Evolutionary conservation across 2,329 filamentous ascomycete genomes (phyloP), one percentile per base, ranked within the genome.

Genomic region (Curvularia lunata): DNA sequence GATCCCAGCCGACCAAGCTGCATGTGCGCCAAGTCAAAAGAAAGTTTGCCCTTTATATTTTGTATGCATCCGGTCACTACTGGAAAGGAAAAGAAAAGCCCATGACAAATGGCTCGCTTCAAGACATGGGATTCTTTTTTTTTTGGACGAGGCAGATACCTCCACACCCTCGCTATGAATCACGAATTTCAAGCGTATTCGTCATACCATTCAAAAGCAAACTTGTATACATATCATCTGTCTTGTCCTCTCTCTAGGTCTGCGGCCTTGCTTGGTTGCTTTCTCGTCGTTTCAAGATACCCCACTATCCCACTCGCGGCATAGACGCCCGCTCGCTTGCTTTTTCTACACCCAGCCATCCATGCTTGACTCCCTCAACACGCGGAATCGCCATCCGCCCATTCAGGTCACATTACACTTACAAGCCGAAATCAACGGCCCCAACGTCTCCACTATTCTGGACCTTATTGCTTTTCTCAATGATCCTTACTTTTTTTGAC

Each of bases 371-470:
- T 18, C n/a, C n/a, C 28, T 10, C 40, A 52, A 30, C 32, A 27
- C 40, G 16, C 21, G 28, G 16, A 37, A 32, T 25, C 21, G 16
- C 49, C 21, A 45, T 21, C 40, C 49, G 41, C 49, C 28, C 42
- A 27, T 30, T 45, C 28, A 45, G 19, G 32, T 34, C 48, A 37
- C 34, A 9, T n/a, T 23, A 37, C 40, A 52, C 28, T 43, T 21
- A 18, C 40, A 23, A n/a, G 28, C n/a, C 37, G 28, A 5, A 10
- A 27, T 18, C 40, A 52, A 52, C 49, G 49, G 41, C 41, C 49
- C 28, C 40, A 37, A 52, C 49, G 49, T 45, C 43, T 45, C 49
- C 34, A 25, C 49, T 21, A 8, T 46, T 19, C n/a, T 19, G 4
- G 12, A 32, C 43, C 25, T 19, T 46, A 19, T 46, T 30, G 25